Evolutionary conservation across 2,329 filamentous ascomycete genomes (phyloP).

Genomic region (Thelonectria olida): DNA sequence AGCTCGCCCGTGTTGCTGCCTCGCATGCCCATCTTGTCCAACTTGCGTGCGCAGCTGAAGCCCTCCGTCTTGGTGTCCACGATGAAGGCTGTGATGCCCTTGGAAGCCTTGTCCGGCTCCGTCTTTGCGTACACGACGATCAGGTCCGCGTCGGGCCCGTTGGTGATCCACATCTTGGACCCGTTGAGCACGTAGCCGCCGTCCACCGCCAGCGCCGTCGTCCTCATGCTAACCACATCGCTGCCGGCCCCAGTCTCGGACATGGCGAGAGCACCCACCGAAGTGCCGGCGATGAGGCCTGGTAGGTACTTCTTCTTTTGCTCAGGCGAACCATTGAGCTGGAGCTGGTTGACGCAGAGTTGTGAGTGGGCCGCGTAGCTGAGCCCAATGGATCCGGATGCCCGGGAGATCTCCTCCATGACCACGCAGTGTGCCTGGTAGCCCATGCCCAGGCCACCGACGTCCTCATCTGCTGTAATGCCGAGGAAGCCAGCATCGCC

Average conservation of each 20-base stretch:
- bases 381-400: conserved; percentile 83
- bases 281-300: conserved; percentile 80
- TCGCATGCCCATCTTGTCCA: conserved; percentile 98
- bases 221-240: conserved; percentile 97
- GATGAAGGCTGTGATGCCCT: conserved; percentile 95
- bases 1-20: conserved; percentile 96
- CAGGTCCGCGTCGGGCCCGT: conserved; percentile 91
- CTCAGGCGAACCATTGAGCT: conserved; percentile 81
- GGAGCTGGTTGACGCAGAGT: conserved; percentile 94
- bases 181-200: conserved; percentile 89
- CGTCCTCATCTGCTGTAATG: conserved; percentile 91
- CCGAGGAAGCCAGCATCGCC: conserved; percentile 92
- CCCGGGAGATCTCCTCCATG: conserved; percentile 92
- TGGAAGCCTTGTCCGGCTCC: conserved; percentile 78
- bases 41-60: conserved; percentile 87
- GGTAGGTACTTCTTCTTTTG: conserved; percentile 88
- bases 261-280: conserved; percentile 92
- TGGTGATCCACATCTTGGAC: conserved; percentile 99
- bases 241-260: conserved; percentile 89
- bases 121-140: conserved; percentile 99
- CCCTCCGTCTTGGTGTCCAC: conserved; percentile 77
- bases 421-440: conserved; percentile 97
- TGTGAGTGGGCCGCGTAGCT: conserved; percentile 97
- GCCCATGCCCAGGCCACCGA: conserved; percentile 89
- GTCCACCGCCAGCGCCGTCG: conserved; percentile 79